Base-by-base conservation (phyloP, 257 asterid genomes). In the Fraxinus anomala region DNA sequence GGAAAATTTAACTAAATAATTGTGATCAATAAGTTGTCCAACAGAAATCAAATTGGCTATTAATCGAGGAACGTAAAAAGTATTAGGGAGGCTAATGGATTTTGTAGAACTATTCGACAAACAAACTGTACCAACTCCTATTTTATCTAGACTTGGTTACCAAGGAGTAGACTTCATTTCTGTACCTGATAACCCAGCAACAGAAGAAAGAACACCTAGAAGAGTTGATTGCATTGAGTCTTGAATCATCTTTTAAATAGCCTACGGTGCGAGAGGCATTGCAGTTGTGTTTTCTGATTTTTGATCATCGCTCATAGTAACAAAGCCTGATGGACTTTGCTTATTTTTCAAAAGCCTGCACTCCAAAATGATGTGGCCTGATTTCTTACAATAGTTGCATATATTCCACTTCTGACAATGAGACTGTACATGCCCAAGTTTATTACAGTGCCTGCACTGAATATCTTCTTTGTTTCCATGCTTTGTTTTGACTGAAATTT, bases 311-410 rank as follows among this genome's bases (percentile, higher is more conserved):
- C 3, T 17, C 68, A 59, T 59, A 17, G 68, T 0, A 3, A 59
- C 68, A 59, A 59, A 34, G 3, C 0, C 26, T 59, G 68, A 59
- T 17, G 0, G 28, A 59, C 68, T 17, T 19, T 23, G 68, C 3
- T 59, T 59, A 59, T 59, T 59, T n/a, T 19, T 61, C 68, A 61
- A 61, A 19, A 61, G 6, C 26, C 28, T n/a, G 12, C 63, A 56
- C 6, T 74, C 71, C 56, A 74, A 30, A 76, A 76, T 76, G 59
- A 36, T 67, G 28, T 76, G 33, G 3, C 73, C 73, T 0, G 39
- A 8, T 13, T 66, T 61, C 65, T 76, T 76, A 5, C 73, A 66
- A 23, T 76, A 76, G 66, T 76, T 65, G 21, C 80, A 76, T n/a
- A 39, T 63, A 42, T 76, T 76, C 9, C 66, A 26, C 54, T 76